Base-by-base conservation (phyloP, 768 basidiomycete genomes). In the Guyanaporus albipodus region DNA sequence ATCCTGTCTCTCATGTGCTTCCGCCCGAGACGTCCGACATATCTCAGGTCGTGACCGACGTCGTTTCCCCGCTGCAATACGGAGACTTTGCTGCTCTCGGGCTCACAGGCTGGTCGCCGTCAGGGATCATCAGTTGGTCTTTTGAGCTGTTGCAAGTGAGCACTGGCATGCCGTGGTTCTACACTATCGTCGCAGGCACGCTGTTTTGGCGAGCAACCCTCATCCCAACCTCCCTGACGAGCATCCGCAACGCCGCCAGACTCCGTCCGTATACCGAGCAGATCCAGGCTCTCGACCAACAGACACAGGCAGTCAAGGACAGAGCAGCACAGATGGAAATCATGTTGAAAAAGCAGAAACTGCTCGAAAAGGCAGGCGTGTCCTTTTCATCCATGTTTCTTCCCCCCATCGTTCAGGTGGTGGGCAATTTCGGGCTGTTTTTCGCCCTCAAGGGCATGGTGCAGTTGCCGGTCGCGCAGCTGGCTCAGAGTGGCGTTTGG, bases 361-460 rank as follows among this genome's bases (percentile, higher is more conserved):
- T 92, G 27, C 82, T 87, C 61, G 64, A 73, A 48, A 75, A 82
- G 44, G 77, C 87, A 8, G 81, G 84, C 21, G 81, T 90, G 38
- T 79, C 74, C 54, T 74, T 87, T 46, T 51, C 69, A 12, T 71
- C 73, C 32, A 70, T 82, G 52, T 51, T 85, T n/a, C 41, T 80
- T 14, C 70, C 74, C 44, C 78, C 80, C 8, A 48, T 92, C 44
- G 56, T 85, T 1, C 92, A 95, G 65, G 61, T 91, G 18, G 82
- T 89, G 1, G 72, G 91, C 34, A 83, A 86, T 37, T 67, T 96
- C 26, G 82, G 84, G 12, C 68, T 90, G 70, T 98, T 98, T 76
- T 84, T 91, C 54, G 90, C 79, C 15, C 63, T 95, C 45, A 81
- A 80, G 67, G 71, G 70, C 38, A 76, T 98, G 72, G 83, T 84